A percentile compares a stretch with the other conserved stretches of the same genome.
phyloP scores from a whole-genome alignment of 129 eudicot genomes.

The Smallanthus sonchifolius region DNA sequence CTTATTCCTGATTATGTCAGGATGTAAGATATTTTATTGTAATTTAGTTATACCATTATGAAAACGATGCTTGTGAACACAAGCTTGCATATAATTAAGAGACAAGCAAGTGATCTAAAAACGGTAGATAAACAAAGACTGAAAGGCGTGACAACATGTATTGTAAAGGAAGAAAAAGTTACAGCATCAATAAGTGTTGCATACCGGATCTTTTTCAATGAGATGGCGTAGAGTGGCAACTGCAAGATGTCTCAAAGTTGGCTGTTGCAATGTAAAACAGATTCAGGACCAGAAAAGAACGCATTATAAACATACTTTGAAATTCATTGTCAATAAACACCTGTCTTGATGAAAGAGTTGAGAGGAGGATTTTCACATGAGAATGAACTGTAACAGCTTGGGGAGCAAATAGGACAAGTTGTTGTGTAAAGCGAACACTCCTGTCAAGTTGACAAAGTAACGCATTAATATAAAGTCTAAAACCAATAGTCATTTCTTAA shows the following conservation, averaged over 20 bases:
- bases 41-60: neutral
- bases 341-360: conserved; percentile 97
- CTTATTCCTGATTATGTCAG: neutral
- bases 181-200: conserved; percentile 16
- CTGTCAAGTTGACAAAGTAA: conserved; percentile 36
- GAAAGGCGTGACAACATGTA: neutral
- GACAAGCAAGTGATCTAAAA: neutral
- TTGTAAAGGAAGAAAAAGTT: neutral
- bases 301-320: neutral
- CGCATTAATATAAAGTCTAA: conserved; percentile 5
- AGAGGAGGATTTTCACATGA: conserved; percentile 81
- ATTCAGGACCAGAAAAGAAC: conserved; percentile 15
- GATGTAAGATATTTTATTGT: conserved; percentile 10
- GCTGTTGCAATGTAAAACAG: conserved; percentile 51
- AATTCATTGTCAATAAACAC: conserved; percentile 30
- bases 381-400: conserved; percentile 93
- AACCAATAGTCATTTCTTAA: neutral
- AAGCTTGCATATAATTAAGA: conserved; percentile 13
- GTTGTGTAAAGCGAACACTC: conserved; percentile 92
- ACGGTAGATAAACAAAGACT: neutral
- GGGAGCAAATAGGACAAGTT: conserved; percentile 97
- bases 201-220: conserved; percentile 91
- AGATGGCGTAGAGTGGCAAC: conserved; percentile 93
- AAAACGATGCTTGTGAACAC: conserved; percentile 1
- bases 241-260: conserved; percentile 86